Percentiles rank a stretch among this genome's conserved stretches.
These are phyloP conservation scores for Gamsiella multidivaricata DNA, from an alignment of 192 early-diverging fungal species.

Conservation along the genomic window DNA sequence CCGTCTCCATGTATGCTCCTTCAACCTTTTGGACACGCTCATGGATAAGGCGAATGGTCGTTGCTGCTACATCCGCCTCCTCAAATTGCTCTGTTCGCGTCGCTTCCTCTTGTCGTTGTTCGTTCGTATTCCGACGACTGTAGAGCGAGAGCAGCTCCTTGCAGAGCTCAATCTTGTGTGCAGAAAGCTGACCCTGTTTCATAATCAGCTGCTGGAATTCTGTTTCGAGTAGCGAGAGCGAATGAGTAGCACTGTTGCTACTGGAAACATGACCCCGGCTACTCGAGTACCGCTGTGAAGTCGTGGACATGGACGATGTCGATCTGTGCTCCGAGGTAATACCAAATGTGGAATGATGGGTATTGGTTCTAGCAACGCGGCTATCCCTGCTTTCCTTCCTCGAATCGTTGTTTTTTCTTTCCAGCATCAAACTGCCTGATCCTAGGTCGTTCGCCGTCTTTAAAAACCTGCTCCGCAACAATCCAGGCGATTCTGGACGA, in stretches of 20 bases:
- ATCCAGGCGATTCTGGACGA: background rate
- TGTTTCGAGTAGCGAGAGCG: slow-evolving; percentile 16
- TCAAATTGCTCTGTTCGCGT: slow-evolving; percentile 27
- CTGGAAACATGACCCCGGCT: background rate
- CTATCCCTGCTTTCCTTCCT: background rate
- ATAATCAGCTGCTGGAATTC: slow-evolving; percentile 36
- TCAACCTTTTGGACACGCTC: slow-evolving; percentile 32
- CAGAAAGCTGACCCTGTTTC: slow-evolving; percentile 29
- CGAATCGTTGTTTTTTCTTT: background rate
- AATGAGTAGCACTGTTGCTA: slow-evolving; percentile 15
- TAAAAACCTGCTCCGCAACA: slow-evolving; percentile 19
- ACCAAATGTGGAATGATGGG: slow-evolving; percentile 11
- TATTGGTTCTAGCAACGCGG: background rate
- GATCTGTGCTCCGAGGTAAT: background rate
- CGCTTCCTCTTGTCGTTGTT: slow-evolving; percentile 26
- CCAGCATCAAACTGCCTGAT: background rate
- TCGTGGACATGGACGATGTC: background rate
- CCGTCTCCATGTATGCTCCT: slow-evolving; percentile 11
- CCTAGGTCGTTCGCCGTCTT: background rate
- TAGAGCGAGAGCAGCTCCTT: slow-evolving; percentile 32
- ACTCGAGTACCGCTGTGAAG: background rate
- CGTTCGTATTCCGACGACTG: slow-evolving; percentile 21
- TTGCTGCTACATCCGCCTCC: slow-evolving; percentile 20
- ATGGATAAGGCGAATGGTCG: slow-evolving; percentile 6
- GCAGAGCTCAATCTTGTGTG: slow-evolving; percentile 20